Conservation (phyloP, 1,284 basidiomycete genomes). For the Sutorius eximius region DNA sequence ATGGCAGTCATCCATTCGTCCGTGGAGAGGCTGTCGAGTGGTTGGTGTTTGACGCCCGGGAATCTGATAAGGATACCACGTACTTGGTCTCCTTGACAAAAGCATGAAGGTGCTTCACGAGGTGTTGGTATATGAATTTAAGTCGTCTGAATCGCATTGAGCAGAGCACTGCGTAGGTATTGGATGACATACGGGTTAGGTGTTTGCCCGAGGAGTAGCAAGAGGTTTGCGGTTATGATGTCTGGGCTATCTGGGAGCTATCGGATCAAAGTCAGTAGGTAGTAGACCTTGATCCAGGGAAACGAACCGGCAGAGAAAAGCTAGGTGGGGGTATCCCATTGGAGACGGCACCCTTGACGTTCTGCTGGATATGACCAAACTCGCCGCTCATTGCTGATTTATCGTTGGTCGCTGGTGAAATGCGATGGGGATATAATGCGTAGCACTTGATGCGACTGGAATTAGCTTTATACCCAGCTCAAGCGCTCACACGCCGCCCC, state of each 20-base stretch:
- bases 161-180: neutral
- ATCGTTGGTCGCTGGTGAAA: neutral
- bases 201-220: conserved; percentile 47
- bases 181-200: conserved; percentile 41
- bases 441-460: neutral
- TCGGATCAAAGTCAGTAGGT: conserved; percentile 4
- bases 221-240: conserved; percentile 55
- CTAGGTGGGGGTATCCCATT: conserved; percentile 34
- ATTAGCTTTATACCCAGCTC: conserved; percentile 6
- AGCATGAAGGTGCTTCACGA: conserved; percentile 65
- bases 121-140: conserved; percentile 48
- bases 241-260: conserved; percentile 54
- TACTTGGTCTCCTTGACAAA: conserved; percentile 70
- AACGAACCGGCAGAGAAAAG: conserved; percentile 35
- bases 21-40: conserved; percentile 55
- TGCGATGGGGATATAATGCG: neutral
- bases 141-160: conserved; percentile 36
- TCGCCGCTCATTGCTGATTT: conserved; percentile 13
- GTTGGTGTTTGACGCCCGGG: neutral
- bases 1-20: conserved; percentile 86
- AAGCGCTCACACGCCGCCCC: neutral
- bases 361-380: conserved; percentile 9
- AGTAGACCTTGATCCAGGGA: neutral
- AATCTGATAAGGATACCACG: conserved; percentile 8
- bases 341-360: conserved; percentile 26